phyloP scores from a whole-genome alignment of 2,329 filamentous ascomycete genomes.

The Fusarium tjaetaba region DNA sequence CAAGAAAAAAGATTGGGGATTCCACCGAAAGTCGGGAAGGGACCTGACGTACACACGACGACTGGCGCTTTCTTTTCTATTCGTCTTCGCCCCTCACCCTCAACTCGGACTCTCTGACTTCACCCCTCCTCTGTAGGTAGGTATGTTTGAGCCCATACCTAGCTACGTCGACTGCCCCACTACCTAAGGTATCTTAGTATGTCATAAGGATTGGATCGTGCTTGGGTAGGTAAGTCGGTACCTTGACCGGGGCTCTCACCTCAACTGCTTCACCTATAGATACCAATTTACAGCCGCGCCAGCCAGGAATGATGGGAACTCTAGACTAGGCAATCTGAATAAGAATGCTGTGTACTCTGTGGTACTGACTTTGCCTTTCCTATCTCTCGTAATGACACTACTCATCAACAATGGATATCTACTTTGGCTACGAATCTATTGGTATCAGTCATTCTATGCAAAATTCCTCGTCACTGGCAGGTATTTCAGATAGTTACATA shows the following conservation, averaged over 20 bases:
- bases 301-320: constrained; percentile 20
- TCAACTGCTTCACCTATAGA: constrained; percentile 25
- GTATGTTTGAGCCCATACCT: not conserved
- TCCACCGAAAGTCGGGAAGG: constrained; percentile 35
- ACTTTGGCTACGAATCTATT: not conserved
- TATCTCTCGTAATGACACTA: not conserved
- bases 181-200: constrained; percentile 7
- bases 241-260: constrained; percentile 28
- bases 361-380: not conserved
- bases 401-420: not conserved
- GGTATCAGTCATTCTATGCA: constrained; percentile 6
- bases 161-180: constrained; percentile 21
- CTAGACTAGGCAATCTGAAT: not conserved
- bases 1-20: constrained; percentile 35
- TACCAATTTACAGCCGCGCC: constrained; percentile 31
- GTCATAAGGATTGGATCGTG: constrained; percentile 12
- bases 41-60: constrained; percentile 38
- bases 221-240: not conserved
- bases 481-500: not conserved
- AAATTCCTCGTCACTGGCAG: constrained; percentile 1
- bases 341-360: not conserved
- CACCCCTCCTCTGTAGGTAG: constrained; percentile 30
- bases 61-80: constrained; percentile 30
- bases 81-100: constrained; percentile 30
- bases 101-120: not conserved